Evolutionary conservation across 306 rosid species (phyloP), one percentile per base, ranked within the genome.

Genomic region (Medicago ruthenica): DNA sequence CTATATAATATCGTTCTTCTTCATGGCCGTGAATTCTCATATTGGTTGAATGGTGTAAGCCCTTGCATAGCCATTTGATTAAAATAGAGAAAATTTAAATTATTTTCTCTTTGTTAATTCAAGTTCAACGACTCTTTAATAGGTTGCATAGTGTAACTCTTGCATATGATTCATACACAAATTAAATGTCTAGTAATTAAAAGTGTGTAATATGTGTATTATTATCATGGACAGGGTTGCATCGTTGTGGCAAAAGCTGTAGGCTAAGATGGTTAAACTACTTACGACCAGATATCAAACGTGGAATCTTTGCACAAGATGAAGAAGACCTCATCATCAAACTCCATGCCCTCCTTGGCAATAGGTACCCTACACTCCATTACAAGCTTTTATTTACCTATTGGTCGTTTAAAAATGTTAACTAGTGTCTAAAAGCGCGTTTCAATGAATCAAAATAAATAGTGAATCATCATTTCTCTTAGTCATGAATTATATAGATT

Each of bases 321-420:
- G 96, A 91, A 82, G 96, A 88, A 80, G 96, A 91, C 9, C 96
- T 91, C 39, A 87, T 91, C 81, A 80, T 88, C 80, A 90, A 88
- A 82, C 91, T 90, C 50, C 96, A 88, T 37, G 91, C 93, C 81
- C 91, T 90, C 51, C 93, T 90, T 12, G 96, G 96, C 74, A 90
- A 90, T 79, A 78, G 91, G 96, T 90, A 87, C 6, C 12, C 15
- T 22, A 16, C 73, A 8, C 24, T 21, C 4, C 12, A 7, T 45
- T 27, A 13, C 39, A 67, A 21, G 1, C 39, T 68, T 20, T 61
- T 16, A 14, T 13, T 41, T 20, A 41, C 3, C 12, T 20, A 42
- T 67, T 20, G 0, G 8, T 40, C 8, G 2, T 9, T 36, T 36
- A 15, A 6, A 63, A 63, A 63, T 63, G 15, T 13, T 7, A 31